Evolutionary conservation across 805 yeast genomes (phyloP), one percentile per base, ranked within the genome.

Genomic region (Wilhelminamyces savonicus): DNA sequence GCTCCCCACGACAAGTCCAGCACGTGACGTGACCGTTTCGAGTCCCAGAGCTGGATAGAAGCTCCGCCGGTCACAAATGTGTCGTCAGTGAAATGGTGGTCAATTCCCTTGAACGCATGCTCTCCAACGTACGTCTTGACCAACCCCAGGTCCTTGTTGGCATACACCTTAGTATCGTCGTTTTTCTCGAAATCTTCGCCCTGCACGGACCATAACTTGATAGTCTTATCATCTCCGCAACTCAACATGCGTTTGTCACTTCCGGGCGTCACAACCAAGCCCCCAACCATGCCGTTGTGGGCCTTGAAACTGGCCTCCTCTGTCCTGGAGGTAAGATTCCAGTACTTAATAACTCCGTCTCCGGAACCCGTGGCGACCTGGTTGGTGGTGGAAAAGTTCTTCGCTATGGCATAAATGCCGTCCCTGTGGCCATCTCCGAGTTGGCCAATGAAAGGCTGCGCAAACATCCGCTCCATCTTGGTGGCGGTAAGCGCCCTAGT

Each of bases 381-480:
- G 46, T 77, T 82, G 29, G 87, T 67, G 26, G 73, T 64, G 25
- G 70, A 59, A 50, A 76, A 76, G 56, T 88, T 82, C 54, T 81
- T 82, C 5, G 96, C 94, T 27, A 92, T 72, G 12, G 79, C 65
- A 56, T 92, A 90, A 10, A 92, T 86, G 35, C 97, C 97, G 52
- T 92, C 98, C 34, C 90, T 66, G 51, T 94, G 98, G 7, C 98
- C 98, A 37, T 75, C 72, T 3, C 99, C 99, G 21, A 92, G 60
- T 52, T 92, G 97, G 1, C 95, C 96, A 13, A 94, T 69, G 56
- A 92, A 92, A 3, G 99, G 99, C 50, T 88, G 88, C 0, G 99
- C 97, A 71, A 92, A 92, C 83, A 92, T 81, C 43, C 97, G 72
- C 52, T 90, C 97, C 61, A 92, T 56, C 53, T 92, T 92, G 11